These are phyloP conservation scores for Pulveroboletus sp. DNA, from an alignment of 768 basidiomycete genomes.

Conservation along the genomic window DNA sequence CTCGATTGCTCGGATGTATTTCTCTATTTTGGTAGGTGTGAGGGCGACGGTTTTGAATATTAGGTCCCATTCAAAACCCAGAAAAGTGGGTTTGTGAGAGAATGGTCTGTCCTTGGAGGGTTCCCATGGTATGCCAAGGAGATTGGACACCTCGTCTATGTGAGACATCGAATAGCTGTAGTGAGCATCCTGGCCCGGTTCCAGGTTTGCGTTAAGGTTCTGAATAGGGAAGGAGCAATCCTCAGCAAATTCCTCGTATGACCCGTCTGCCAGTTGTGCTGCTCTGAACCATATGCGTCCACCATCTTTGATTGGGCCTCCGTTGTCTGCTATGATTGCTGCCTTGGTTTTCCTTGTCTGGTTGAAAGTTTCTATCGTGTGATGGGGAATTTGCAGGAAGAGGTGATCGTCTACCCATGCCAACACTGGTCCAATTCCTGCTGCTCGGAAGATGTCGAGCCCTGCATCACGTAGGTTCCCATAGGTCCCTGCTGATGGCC, in stretches of 20 bases:
- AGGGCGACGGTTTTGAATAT: not conserved
- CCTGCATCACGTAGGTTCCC: too few species aligned
- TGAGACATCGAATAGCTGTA: not conserved
- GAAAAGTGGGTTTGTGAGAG: not conserved
- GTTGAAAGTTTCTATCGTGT: not conserved
- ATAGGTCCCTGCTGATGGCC: not conserved
- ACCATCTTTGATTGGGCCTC: too few species aligned
- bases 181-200: not conserved
- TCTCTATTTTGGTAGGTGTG: not conserved
- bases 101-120: not conserved
- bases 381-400: conserved; percentile 6
- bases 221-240: not conserved
- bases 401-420: conserved; percentile 4
- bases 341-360: not conserved
- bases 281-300: not conserved
- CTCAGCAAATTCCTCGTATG: conserved; percentile 2
- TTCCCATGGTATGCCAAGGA: not conserved
- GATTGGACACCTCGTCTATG: too few species aligned
- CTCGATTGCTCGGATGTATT: not conserved
- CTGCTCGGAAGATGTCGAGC: too few species aligned
- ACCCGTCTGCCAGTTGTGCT: not conserved
- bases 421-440: too few species aligned
- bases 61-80: not conserved
- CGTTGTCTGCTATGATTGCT: not conserved
- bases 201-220: not conserved